phyloP scores from a whole-genome alignment of 2,329 filamentous ascomycete species.

The Fusarium chlamydosporum region DNA sequence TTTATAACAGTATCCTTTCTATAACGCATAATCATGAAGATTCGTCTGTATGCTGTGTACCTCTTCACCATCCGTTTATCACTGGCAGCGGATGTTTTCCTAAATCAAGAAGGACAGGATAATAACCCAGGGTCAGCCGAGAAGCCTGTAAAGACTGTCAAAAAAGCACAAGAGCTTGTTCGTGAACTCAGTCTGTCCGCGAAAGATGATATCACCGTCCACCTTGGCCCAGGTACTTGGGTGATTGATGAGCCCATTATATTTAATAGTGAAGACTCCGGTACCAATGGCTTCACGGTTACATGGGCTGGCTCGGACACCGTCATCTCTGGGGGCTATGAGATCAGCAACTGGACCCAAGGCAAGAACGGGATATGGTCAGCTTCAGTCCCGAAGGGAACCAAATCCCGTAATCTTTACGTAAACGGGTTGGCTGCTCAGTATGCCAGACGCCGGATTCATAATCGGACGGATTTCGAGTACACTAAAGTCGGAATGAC shows the following conservation, averaged over 20 bases:
- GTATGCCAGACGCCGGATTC: slow-evolving; percentile 6
- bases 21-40: background rate
- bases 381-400: background rate
- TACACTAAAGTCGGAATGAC: slow-evolving; percentile 6
- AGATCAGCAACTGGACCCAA: background rate
- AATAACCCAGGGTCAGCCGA: background rate
- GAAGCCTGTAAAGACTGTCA: background rate
- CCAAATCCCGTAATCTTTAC: slow-evolving; percentile 6
- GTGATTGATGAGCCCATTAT: background rate
- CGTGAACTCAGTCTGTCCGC: background rate
- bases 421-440: slow-evolving; percentile 6
- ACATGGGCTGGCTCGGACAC: background rate
- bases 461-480: background rate
- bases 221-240: slow-evolving; percentile 12
- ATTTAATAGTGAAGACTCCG: background rate
- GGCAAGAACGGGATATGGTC: slow-evolving; percentile 1
- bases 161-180: slow-evolving; percentile 13
- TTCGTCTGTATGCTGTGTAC: background rate
- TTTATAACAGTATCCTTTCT: background rate
- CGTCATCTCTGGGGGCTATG: background rate
- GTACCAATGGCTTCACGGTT: background rate
- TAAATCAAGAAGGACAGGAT: background rate
- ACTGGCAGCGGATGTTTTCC: background rate
- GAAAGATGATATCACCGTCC: background rate
- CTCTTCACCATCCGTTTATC: background rate